phyloP scores from a whole-genome alignment of 2,329 filamentous ascomycete species.

The Xylaria sp. region DNA sequence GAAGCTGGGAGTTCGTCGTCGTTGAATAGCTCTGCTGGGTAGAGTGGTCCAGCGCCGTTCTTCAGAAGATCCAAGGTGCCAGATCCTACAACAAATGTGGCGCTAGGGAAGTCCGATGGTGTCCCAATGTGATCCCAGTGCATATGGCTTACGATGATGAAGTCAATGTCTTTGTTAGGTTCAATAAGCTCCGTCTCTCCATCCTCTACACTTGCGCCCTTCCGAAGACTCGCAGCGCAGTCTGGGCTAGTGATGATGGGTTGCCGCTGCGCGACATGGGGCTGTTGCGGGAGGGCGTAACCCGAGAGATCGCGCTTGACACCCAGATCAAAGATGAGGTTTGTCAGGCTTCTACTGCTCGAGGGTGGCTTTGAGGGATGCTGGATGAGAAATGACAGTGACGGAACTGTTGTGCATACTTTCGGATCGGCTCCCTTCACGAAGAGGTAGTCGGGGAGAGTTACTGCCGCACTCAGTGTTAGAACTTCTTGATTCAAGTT shows the following conservation, averaged over 20 bases:
- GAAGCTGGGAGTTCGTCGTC: conserved; percentile 35
- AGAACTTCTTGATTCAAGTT: background rate
- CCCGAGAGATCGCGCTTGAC: conserved; percentile 51
- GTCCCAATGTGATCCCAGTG: conserved; percentile 66
- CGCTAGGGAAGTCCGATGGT: conserved; percentile 54
- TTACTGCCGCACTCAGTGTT: conserved; percentile 38
- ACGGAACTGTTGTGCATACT: conserved; percentile 55
- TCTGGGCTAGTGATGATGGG: conserved; percentile 53
- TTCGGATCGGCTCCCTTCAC: conserved; percentile 50
- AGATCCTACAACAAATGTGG: conserved; percentile 57
- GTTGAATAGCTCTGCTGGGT: conserved; percentile 41
- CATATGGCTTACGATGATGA: conserved; percentile 55
- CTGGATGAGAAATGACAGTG: conserved; percentile 57
- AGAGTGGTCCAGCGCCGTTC: conserved; percentile 38
- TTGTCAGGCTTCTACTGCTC: conserved; percentile 38
- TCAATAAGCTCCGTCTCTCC: background rate
- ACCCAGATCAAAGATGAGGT: conserved; percentile 60
- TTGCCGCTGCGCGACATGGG: conserved; percentile 52
- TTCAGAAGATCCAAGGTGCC: conserved; percentile 50
- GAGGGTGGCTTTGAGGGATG: conserved; percentile 45
- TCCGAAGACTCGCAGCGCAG: conserved; percentile 46
- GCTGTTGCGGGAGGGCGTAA: conserved; percentile 51
- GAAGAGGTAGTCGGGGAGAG: conserved; percentile 54
- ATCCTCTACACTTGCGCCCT: conserved; percentile 17
- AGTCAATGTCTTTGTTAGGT: conserved; percentile 34